These are phyloP conservation scores for Neurospora tetraspora DNA, from an alignment of 495 filamentous ascomycete species.

Conservation along the genomic window DNA sequence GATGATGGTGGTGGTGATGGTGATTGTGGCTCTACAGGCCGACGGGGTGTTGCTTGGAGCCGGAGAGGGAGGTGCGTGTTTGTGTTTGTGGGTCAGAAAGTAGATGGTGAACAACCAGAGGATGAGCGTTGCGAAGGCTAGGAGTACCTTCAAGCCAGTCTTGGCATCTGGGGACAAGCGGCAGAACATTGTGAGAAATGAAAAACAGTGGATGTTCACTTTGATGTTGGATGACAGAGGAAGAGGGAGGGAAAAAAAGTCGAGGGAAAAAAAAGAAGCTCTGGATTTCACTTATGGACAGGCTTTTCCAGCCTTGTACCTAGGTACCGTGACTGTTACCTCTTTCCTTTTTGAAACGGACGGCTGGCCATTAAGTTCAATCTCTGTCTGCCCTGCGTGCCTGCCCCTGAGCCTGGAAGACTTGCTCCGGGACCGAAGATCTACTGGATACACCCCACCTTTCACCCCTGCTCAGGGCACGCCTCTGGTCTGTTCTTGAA, in stretches of 20 bases:
- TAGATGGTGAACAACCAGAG: background rate
- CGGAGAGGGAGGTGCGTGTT: background rate
- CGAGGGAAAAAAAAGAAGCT: background rate
- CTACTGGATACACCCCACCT: background rate
- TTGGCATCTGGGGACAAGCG: background rate
- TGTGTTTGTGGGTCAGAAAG: background rate
- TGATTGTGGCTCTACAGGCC: background rate
- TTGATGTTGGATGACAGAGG: background rate
- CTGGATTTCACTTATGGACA: background rate
- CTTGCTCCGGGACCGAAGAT: background rate
- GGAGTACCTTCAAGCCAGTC: accelerated
- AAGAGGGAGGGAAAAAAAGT: background rate
- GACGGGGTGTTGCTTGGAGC: background rate
- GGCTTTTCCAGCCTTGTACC: background rate
- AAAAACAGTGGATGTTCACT: background rate
- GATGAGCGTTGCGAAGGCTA: background rate
- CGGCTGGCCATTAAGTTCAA: background rate
- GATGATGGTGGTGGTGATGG: background rate
- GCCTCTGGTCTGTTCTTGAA: background rate
- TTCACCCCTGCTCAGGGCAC: background rate
- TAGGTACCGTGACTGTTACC: background rate
- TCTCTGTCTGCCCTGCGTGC: background rate
- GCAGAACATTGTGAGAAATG: background rate
- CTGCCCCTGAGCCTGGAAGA: background rate
- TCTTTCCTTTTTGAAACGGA: background rate